Evolutionary conservation across 1,139 yeast species (phyloP).

Genomic region (Geotrichum reessii): DNA sequence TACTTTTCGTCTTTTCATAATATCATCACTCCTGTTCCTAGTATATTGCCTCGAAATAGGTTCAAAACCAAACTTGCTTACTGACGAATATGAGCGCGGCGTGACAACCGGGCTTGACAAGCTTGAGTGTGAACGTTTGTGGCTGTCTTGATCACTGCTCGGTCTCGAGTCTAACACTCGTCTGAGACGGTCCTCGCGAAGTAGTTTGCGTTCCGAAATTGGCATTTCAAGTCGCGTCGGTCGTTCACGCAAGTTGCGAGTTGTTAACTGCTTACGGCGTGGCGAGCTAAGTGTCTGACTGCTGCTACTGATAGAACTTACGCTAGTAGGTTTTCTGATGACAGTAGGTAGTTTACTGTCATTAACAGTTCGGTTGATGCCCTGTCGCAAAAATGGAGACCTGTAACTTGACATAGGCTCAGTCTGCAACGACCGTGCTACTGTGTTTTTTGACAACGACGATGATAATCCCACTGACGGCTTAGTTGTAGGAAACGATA

Average conservation of each 20-base stretch:
- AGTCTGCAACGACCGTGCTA: neutral
- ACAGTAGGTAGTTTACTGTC: neutral
- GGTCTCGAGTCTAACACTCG: neutral
- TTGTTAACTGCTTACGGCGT: neutral
- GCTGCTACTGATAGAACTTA: neutral
- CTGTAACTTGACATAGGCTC: neutral
- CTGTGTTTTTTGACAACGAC: neutral
- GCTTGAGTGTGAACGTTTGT: neutral
- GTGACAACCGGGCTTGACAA: neutral
- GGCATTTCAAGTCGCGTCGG: neutral
- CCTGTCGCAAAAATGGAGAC: neutral
- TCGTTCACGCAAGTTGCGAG: neutral
- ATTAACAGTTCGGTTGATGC: neutral
- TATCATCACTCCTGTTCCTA: neutral
- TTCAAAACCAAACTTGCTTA: neutral
- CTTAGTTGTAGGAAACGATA: conserved; percentile 5
- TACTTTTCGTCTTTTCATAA: neutral
- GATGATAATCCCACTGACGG: neutral
- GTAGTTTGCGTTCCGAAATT: neutral
- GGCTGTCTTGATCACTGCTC: neutral
- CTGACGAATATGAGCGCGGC: neutral
- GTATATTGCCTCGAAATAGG: neutral
- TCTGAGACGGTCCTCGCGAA: neutral
- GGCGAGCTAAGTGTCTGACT: neutral
- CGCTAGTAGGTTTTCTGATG: neutral